Percentiles rank a stretch among this genome's conserved stretches.
Evolutionary conservation across 345 rosid genomes (phyloP).

Genomic region (Noccaea caerulescens): DNA sequence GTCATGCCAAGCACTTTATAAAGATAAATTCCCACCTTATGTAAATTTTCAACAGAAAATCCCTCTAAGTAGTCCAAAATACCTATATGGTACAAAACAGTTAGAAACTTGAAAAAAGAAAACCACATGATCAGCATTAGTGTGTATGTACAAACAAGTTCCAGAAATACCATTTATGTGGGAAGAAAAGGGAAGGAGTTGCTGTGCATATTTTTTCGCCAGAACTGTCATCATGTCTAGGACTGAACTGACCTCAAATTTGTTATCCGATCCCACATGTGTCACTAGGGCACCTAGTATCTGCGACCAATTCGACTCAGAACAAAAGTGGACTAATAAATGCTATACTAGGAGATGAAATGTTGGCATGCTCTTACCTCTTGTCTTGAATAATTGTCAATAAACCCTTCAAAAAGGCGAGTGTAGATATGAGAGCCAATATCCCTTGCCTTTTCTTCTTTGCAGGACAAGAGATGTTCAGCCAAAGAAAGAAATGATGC

Average conservation of each 20-base stretch:
- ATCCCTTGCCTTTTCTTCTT: conserved; percentile 77
- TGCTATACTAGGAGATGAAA: conserved; percentile 5
- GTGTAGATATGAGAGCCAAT: conserved; percentile 62
- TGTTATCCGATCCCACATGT: conserved; percentile 84
- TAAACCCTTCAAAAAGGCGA: conserved; percentile 70
- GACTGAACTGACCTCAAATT: conserved; percentile 74
- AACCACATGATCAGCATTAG: conserved; percentile 22
- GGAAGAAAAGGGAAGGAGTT: conserved; percentile 72
- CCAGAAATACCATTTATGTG: conserved; percentile 68
- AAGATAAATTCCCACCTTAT: conserved; percentile 55
- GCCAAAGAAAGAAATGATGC: conserved; percentile 70
- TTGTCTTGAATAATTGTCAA: conserved; percentile 68
- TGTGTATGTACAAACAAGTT: not conserved
- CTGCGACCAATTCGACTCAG: conserved; percentile 51
- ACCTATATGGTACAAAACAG: conserved; percentile 50
- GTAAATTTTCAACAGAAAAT: conserved; percentile 66
- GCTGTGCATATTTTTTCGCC: conserved; percentile 60
- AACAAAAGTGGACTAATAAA: not conserved
- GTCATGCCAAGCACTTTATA: not conserved
- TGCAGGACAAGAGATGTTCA: conserved; percentile 72
- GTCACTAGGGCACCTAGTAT: conserved; percentile 77
- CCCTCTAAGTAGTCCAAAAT: conserved; percentile 92
- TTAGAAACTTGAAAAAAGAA: conserved; percentile 18
- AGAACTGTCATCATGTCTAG: conserved; percentile 65
- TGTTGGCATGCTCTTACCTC: conserved; percentile 55